Conservation (phyloP, 371 early-diverging fungal species). For the Rhizopus sp. region DNA sequence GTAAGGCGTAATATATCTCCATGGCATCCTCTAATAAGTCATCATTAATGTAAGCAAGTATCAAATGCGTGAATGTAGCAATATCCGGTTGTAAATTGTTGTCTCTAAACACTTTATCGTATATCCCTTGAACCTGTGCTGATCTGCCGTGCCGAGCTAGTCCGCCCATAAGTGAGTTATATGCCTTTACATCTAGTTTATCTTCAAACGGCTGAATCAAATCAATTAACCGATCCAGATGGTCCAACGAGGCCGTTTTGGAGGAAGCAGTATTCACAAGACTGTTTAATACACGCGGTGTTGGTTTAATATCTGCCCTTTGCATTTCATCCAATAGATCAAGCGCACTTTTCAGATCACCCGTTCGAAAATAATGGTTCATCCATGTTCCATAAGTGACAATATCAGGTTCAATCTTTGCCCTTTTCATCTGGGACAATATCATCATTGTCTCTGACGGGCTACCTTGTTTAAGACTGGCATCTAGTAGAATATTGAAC, state of each 20-base stretch:
- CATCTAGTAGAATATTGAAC: constrained; percentile 47
- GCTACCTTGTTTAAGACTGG: constrained; percentile 33
- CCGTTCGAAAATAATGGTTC: constrained; percentile 36
- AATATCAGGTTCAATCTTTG: constrained; percentile 40
- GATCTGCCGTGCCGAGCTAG: constrained; percentile 24
- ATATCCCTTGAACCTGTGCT: constrained; percentile 13
- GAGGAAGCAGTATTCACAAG: constrained; percentile 30
- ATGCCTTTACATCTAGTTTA: constrained; percentile 19
- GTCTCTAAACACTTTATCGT: constrained; percentile 19
- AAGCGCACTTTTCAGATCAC: constrained; percentile 37
- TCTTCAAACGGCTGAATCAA: neutral
- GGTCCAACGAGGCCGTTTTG: neutral
- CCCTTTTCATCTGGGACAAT: constrained; percentile 36
- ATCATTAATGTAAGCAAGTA: constrained; percentile 32
- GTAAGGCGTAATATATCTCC: constrained; percentile 25
- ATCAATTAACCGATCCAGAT: constrained; percentile 4
- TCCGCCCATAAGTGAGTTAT: constrained; percentile 25
- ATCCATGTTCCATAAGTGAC: constrained; percentile 60
- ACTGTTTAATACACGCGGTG: constrained; percentile 34
- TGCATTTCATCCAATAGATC: constrained; percentile 44
- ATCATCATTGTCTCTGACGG: constrained; percentile 37
- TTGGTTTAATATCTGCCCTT: constrained; percentile 26
- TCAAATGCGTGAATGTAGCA: constrained; percentile 29
- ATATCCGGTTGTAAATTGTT: constrained; percentile 19
- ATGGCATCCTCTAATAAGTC: constrained; percentile 27